Evolutionary conservation across 169 alveolate species (phyloP), one percentile per base, ranked within the genome.

Genomic region (Plasmodium falciparum): DNA sequence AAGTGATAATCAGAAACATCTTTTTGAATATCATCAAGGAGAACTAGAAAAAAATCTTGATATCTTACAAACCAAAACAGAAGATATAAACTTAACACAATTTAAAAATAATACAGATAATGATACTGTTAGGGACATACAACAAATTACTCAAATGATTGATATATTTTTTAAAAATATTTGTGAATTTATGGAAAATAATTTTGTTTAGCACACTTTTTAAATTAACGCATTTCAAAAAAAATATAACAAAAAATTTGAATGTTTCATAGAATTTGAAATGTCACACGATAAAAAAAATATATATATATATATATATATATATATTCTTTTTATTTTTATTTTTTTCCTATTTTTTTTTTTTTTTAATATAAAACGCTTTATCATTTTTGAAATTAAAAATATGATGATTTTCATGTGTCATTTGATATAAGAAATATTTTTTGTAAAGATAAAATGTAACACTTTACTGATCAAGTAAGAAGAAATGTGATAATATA

Each of bases 21-120:
- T 78, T 22, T 78, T 78, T 59, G 89, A 78, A 59, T 78, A 78
- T 59, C 76, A 78, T 59, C 89, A 78, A 66, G 89, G 89, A 66
- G 78, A 78, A 59, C 58, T 78, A 52, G 89, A 78, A 65, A 65
- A 52, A 78, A 78, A 78, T 58, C 33, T 78, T 50, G 89, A 78
- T 47, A 78, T 43, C 15, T 66, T 78, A 45, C 89, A 78, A 52
- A 45, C 56, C 26, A 78, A 78, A 78, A 78, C 71, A 22, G 89
- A 78, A 59, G 67, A 59, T 65, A 59, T 78, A 50, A n/a, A 78
- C 54, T 52, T 78, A 71, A n/a, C 49, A 5, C 63, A 65, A 66
- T 52, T 78, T 22, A 58, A 49, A 17, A 78, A 67, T 39, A 65
- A 66, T 78, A 65, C 50, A 70, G 69, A 78, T 26, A 59, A 65